phyloP scores from a whole-genome alignment of 2,329 filamentous ascomycete species.

The Hypoxylon sp. region DNA sequence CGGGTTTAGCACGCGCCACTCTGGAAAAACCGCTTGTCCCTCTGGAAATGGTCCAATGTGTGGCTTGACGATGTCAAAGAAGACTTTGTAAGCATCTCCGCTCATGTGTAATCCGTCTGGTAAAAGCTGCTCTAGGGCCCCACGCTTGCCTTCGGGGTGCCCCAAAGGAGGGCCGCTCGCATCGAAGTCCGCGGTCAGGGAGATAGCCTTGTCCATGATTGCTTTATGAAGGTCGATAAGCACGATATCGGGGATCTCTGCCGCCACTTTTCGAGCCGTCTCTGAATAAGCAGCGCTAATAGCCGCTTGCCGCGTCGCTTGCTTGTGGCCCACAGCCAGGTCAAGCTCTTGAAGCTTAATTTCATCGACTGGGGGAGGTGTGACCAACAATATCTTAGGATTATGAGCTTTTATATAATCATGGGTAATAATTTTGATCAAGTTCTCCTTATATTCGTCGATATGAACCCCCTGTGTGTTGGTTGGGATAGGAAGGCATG shows the following conservation, averaged over 20 bases:
- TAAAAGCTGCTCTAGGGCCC: conserved; percentile 67
- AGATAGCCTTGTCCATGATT: conserved; percentile 79
- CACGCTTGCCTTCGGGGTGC: conserved; percentile 65
- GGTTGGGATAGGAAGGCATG: conserved; percentile 74
- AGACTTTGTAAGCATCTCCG: conserved; percentile 67
- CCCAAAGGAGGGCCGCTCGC: conserved; percentile 64
- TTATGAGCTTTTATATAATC: conserved; percentile 77
- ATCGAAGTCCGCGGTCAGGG: conserved; percentile 70
- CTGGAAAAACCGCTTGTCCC: conserved; percentile 62
- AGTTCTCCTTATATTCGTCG: conserved; percentile 80
- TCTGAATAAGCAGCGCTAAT: conserved; percentile 71
- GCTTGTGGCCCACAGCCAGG: conserved; percentile 61
- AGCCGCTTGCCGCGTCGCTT: conserved; percentile 62
- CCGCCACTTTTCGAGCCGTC: conserved; percentile 76
- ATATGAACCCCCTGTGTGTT: conserved; percentile 83
- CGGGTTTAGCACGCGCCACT: conserved; percentile 59
- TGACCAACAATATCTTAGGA: conserved; percentile 81
- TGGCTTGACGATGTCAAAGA: conserved; percentile 65
- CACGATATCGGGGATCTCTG: conserved; percentile 75
- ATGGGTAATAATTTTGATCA: conserved; percentile 80
- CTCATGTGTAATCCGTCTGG: conserved; percentile 72
- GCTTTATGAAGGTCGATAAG: conserved; percentile 86
- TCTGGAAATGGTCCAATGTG: conserved; percentile 62
- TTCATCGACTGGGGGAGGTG: conserved; percentile 87
- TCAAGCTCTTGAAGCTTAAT: conserved; percentile 71